A percentile compares a stretch with the other conserved stretches of the same genome.
Conservation (phyloP, 2,329 filamentous ascomycete species). For the Raffaelea deltoideospora region DNA sequence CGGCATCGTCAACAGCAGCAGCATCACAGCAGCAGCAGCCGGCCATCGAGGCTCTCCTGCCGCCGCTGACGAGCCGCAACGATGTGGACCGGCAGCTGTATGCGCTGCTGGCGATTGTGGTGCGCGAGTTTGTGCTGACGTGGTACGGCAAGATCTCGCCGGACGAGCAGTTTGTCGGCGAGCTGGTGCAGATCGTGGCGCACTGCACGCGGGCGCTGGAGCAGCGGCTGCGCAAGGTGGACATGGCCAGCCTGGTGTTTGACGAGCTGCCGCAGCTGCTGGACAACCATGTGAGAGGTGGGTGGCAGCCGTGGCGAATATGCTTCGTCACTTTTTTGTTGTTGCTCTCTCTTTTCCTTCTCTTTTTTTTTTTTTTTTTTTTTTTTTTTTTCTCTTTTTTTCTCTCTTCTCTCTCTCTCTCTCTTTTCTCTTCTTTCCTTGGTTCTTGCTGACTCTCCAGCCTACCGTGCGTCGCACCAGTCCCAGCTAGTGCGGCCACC, state of each 20-base stretch:
- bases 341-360: too few relatives aligned
- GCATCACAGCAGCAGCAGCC: constrained; percentile 14
- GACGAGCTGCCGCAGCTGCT: constrained; percentile 79
- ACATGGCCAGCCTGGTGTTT: constrained; percentile 67
- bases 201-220: constrained; percentile 82
- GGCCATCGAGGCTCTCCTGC: constrained; percentile 68
- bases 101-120: constrained; percentile 74
- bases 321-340: too few relatives aligned
- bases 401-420: not conserved
- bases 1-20: not conserved
- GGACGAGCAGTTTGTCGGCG: constrained; percentile 74
- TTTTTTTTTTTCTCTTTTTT: not conserved
- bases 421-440: not conserved
- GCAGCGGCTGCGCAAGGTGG: constrained; percentile 66
- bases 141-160: constrained; percentile 93
- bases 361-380: not conserved
- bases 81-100: constrained; percentile 90
- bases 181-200: constrained; percentile 79
- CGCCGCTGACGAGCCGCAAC: constrained; percentile 85
- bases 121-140: constrained; percentile 77
- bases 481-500: constrained; percentile 41
- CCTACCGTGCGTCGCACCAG: constrained; percentile 57
- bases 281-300: constrained; percentile 67
- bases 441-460: constrained; percentile 25
- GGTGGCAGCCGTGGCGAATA: too few relatives aligned